Evolutionary conservation across 768 basidiomycete species (phyloP).

Genomic region (Russula emetica): DNA sequence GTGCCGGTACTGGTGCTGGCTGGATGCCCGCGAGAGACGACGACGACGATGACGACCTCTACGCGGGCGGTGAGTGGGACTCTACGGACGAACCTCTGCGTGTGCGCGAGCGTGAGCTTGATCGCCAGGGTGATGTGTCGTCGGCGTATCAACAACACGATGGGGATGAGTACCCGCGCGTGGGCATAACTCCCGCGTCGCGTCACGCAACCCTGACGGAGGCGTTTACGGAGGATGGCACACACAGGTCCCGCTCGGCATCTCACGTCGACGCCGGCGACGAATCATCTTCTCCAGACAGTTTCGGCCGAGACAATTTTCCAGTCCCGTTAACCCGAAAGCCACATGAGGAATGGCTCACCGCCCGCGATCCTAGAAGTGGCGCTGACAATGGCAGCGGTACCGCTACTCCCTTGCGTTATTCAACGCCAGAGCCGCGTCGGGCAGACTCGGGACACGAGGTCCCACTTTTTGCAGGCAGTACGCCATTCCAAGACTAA

Average conservation of each 20-base stretch:
- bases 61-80: conserved; percentile 24
- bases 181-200: not conserved
- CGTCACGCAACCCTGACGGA: conserved; percentile 5
- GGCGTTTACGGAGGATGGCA: not conserved
- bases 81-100: conserved; percentile 22
- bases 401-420: not conserved
- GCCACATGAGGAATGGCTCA: conserved; percentile 18
- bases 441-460: conserved; percentile 18
- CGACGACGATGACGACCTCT: not conserved
- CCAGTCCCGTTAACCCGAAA: not conserved
- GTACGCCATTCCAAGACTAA: conserved; percentile 11
- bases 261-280: conserved; percentile 10
- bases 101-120: not conserved
- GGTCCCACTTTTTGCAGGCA: conserved; percentile 22
- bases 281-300: not conserved
- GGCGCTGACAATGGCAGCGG: not conserved
- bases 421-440: conserved; percentile 12
- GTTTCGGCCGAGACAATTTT: not conserved
- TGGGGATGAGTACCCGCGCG: not conserved
- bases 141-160: not conserved
- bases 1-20: conserved; percentile 5
- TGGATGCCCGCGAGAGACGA: conserved; percentile 24
- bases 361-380: not conserved
- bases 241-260: conserved; percentile 10
- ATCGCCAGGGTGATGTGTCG: not conserved